Conservation (phyloP, 768 basidiomycete species). For the Leccinellum rugosiceps region DNA sequence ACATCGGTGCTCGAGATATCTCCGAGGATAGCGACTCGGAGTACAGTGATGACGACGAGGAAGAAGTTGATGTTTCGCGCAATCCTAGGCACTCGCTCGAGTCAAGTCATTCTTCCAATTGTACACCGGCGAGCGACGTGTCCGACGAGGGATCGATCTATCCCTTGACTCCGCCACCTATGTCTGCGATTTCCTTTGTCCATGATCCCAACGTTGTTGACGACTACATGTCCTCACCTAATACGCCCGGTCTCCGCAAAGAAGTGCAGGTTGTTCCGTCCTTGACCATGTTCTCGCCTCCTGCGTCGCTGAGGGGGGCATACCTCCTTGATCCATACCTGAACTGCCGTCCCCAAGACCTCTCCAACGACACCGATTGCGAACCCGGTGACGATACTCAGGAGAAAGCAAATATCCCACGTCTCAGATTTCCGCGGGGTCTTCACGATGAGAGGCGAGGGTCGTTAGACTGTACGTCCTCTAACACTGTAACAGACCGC, state of each 20-base stretch:
- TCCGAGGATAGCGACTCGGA: slow-evolving; percentile 11
- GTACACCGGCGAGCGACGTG: not conserved
- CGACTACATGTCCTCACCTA: not conserved
- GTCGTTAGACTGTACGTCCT: slow-evolving; percentile 1
- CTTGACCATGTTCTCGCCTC: not conserved
- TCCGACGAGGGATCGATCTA: slow-evolving; percentile 7
- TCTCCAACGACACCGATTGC: slow-evolving; percentile 7
- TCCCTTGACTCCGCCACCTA: slow-evolving; percentile 9
- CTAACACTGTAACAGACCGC: not conserved
- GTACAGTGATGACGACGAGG: not conserved
- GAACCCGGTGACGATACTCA: not conserved
- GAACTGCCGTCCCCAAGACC: slow-evolving; percentile 1
- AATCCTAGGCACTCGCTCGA: not conserved
- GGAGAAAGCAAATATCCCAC: not conserved
- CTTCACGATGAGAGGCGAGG: not conserved
- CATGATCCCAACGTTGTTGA: not conserved
- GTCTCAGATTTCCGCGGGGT: not conserved
- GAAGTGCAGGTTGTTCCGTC: not conserved
- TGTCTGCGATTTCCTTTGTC: too few relatives aligned
- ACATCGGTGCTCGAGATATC: slow-evolving; percentile 1
- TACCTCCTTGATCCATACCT: slow-evolving; percentile 1
- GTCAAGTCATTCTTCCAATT: not conserved
- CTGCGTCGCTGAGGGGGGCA: not conserved
- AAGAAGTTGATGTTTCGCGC: not conserved
- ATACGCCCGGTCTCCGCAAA: not conserved